Conservation (phyloP, 2,329 filamentous ascomycete species). For the Botrytis fragariae region DNA sequence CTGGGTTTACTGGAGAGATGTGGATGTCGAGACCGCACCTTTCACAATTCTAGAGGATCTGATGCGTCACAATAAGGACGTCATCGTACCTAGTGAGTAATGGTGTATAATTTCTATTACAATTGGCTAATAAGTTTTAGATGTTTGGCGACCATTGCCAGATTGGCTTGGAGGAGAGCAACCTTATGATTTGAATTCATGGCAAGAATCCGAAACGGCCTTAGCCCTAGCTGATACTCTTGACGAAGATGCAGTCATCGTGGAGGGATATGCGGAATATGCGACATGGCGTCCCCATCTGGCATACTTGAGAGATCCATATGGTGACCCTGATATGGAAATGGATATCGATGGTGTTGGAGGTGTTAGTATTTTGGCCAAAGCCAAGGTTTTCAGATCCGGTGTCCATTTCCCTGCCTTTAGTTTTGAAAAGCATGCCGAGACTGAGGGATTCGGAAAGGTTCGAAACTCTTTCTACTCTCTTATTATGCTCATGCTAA, state of each 20-base stretch:
- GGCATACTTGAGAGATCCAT: conserved; percentile 93
- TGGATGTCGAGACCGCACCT: conserved; percentile 95
- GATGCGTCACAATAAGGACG: conserved; percentile 98
- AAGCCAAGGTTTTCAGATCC: conserved; percentile 89
- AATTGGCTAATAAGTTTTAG: conserved; percentile 43
- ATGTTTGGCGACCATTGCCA: conserved; percentile 97
- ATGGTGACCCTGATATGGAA: conserved; percentile 97
- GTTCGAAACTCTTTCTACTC: conserved; percentile 47
- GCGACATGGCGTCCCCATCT: conserved; percentile 97
- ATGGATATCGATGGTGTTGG: conserved; percentile 99
- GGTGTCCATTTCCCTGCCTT: conserved; percentile 98
- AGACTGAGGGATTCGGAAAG: conserved; percentile 98
- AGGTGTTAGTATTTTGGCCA: conserved; percentile 94
- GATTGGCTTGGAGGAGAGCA: conserved; percentile 99
- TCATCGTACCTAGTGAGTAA: conserved; percentile 92
- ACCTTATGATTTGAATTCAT: conserved; percentile 96
- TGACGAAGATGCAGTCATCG: conserved; percentile 97
- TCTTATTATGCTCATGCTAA: conserved; percentile 18
- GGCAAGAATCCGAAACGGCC: conserved; percentile 98
- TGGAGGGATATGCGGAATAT: conserved; percentile 98
- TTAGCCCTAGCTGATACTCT: conserved; percentile 89
- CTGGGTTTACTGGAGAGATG: conserved; percentile 99
- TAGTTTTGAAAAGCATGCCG: conserved; percentile 96
- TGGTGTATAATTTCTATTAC: not conserved
- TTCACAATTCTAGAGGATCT: conserved; percentile 96